A percentile compares a stretch with the other conserved stretches of the same genome.
phyloP scores from a whole-genome alignment of 768 basidiomycete species.

The Lactarius indigo region DNA sequence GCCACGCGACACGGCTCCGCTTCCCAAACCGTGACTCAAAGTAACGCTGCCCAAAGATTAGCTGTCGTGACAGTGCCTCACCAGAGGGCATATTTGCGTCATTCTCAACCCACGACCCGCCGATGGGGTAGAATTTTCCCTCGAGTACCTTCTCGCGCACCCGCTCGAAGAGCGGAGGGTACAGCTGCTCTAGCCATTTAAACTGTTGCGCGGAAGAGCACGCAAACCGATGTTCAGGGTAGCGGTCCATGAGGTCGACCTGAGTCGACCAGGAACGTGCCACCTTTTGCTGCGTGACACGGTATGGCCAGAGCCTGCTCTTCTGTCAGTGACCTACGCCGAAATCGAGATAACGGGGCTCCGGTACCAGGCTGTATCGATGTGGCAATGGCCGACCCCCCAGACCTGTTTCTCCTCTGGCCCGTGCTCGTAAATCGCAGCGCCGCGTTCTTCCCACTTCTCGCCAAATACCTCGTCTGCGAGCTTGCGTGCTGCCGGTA shows the following conservation, averaged over 20 bases:
- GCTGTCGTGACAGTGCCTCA: conserved; percentile 89
- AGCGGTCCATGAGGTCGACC: conserved; percentile 94
- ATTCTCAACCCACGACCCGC: conserved; percentile 92
- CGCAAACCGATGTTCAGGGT: conserved; percentile 94
- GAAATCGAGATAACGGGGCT: background rate
- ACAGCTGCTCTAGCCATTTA: conserved; percentile 92
- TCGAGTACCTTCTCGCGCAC: conserved; percentile 72
- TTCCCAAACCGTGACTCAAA: conserved; percentile 50
- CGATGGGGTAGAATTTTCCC: conserved; percentile 84
- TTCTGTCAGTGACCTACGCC: background rate
- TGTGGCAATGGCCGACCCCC: conserved; percentile 83
- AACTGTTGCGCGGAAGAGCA: conserved; percentile 86
- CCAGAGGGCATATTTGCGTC: conserved; percentile 95
- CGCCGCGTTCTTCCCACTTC: conserved; percentile 76
- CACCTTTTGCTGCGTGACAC: conserved; percentile 94
- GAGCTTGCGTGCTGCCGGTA: conserved; percentile 59
- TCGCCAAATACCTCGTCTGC: conserved; percentile 83
- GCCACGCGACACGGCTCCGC: conserved; percentile 71
- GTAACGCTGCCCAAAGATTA: conserved; percentile 88
- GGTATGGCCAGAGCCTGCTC: conserved; percentile 83
- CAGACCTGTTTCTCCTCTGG: conserved; percentile 57
- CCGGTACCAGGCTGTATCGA: conserved; percentile 78
- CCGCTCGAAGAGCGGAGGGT: conserved; percentile 78
- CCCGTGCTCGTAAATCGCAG: conserved; percentile 66
- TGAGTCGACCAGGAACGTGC: conserved; percentile 98